These are phyloP conservation scores for Pyrus hybrid DNA, from an alignment of 331 rosid genomes.

Conservation along the genomic window DNA sequence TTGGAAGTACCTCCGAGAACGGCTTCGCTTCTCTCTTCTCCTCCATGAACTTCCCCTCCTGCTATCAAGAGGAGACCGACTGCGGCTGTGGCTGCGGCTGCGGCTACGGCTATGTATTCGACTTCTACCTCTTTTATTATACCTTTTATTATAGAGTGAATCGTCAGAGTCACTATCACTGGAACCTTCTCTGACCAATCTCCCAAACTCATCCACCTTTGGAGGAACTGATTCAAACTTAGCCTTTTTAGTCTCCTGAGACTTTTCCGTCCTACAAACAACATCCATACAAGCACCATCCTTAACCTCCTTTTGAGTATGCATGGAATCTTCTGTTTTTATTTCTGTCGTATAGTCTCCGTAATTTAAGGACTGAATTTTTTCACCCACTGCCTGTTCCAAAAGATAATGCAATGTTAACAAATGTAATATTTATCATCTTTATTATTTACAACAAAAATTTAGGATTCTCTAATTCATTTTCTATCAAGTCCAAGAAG, in stretches of 20 bases:
- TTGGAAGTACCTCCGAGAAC: conserved; percentile 67
- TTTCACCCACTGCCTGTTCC: conserved; percentile 79
- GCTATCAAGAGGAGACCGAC: conserved; percentile 58
- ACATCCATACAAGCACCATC: conserved; percentile 23
- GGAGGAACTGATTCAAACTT: conserved; percentile 32
- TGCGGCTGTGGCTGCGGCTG: conserved; percentile 41
- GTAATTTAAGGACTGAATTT: conserved; percentile 67
- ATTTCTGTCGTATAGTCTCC: conserved; percentile 86
- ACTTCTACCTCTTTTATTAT: conserved; percentile 51
- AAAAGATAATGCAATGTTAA: conserved; percentile 12
- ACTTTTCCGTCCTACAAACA: conserved; percentile 19
- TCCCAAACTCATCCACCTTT: conserved; percentile 84
- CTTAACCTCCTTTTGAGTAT: conserved; percentile 21
- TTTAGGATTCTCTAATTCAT: background rate
- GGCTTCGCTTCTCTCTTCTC: conserved; percentile 69
- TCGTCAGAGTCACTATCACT: conserved; percentile 68
- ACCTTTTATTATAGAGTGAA: conserved; percentile 36
- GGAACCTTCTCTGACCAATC: conserved; percentile 60
- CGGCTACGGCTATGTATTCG: conserved; percentile 39
- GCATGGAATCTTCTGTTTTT: conserved; percentile 48
- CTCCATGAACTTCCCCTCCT: conserved; percentile 66
- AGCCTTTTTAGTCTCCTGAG: conserved; percentile 30
- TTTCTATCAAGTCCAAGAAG: background rate
- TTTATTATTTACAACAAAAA: background rate
- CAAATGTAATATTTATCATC: background rate